phyloP scores from a whole-genome alignment of 108 stramenopile species.

The Nannochloropsis salina region DNA sequence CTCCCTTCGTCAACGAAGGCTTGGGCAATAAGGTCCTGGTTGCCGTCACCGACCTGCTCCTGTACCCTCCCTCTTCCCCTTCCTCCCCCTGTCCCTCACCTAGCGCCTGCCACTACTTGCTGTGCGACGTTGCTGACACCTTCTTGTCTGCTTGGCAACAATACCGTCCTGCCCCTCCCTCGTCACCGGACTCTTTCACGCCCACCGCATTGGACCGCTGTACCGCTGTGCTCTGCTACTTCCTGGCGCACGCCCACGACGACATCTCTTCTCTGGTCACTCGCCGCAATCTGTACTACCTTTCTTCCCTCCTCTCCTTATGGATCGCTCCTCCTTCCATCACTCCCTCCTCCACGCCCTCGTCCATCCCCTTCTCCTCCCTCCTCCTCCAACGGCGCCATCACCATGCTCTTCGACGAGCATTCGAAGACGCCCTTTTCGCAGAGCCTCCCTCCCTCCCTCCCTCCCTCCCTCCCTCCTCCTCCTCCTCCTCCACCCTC shows the following conservation, averaged over 20 bases:
- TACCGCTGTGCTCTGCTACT: not conserved
- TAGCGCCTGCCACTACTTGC: not conserved
- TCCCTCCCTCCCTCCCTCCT: not conserved
- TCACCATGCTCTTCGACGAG: not conserved
- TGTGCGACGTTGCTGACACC: not conserved
- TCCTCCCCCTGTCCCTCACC: not conserved
- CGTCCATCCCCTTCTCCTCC: not conserved
- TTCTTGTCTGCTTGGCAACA: not conserved
- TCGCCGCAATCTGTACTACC: conserved; percentile 7
- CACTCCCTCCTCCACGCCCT: not conserved
- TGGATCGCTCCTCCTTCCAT: not conserved
- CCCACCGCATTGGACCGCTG: not conserved
- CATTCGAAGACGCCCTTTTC: not conserved
- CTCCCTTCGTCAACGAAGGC: conserved; percentile 27
- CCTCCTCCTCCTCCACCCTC: not conserved
- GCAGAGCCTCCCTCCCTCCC: not conserved
- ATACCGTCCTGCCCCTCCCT: not conserved
- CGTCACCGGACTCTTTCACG: not conserved
- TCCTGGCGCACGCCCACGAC: not conserved
- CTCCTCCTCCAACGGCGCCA: not conserved
- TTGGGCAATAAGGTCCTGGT: not conserved
- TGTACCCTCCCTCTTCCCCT: not conserved
- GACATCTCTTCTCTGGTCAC: not conserved
- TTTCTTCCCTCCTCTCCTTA: not conserved
- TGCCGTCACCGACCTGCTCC: not conserved